Percentiles rank a stretch among this genome's conserved stretches.
Conservation (phyloP, 176 grass and related monocot species). For the Calamus simplicifolius region DNA sequence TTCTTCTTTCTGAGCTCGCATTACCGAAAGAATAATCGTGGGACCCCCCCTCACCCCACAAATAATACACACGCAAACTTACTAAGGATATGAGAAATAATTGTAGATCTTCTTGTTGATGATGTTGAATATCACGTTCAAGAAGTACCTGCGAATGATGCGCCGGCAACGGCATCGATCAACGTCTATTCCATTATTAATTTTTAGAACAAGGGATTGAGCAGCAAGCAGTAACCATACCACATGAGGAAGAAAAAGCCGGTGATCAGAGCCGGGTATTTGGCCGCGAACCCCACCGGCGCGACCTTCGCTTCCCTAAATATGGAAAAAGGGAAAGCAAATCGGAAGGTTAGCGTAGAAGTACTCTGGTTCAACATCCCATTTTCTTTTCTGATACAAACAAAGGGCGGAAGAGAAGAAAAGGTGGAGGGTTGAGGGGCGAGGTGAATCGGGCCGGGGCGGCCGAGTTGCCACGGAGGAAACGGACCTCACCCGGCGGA, state of each 20-base stretch:
- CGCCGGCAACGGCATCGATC: background rate
- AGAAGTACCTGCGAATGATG: conserved; percentile 84
- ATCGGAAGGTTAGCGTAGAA: too few species aligned
- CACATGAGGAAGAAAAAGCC: conserved; percentile 99
- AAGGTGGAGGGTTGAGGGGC: too few species aligned
- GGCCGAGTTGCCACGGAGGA: conserved; percentile 16
- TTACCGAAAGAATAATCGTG: too few species aligned
- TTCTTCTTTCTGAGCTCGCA: too few species aligned
- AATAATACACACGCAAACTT: conserved; percentile 18
- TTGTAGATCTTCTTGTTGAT: conserved; percentile 99
- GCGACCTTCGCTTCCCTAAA: conserved; percentile 43
- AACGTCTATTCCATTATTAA: background rate
- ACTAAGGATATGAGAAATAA: conserved; percentile 99
- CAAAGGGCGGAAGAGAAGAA: too few species aligned
- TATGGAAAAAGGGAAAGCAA: background rate
- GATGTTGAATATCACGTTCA: conserved; percentile 99
- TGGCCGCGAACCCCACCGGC: conserved; percentile 39
- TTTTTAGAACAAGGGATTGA: background rate
- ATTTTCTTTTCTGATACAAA: too few species aligned
- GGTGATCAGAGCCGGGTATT: conserved; percentile 71
- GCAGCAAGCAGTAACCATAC: conserved; percentile 18
- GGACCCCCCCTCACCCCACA: too few species aligned
- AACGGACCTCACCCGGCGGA: conserved; percentile 52
- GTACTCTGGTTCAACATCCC: too few species aligned
- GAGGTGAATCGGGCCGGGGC: background rate